Conservation (phyloP, 1,284 basidiomycete genomes). For the Sporisorium scitamineum region DNA sequence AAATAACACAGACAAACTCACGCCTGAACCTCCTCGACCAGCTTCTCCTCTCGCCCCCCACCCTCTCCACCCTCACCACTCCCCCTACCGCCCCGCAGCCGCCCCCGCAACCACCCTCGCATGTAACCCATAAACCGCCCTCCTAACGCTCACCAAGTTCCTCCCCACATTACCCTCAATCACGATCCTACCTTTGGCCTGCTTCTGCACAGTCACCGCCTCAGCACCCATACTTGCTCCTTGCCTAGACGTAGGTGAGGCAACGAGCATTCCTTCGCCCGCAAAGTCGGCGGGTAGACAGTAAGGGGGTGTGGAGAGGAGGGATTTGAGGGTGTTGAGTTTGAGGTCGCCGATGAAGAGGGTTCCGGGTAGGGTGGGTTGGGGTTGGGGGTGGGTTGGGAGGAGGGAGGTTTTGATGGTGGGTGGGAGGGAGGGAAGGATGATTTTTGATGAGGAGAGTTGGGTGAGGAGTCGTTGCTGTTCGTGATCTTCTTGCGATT, state of each 20-base stretch:
- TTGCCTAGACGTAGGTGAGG: slow-evolving; percentile 23
- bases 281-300: slow-evolving; percentile 67
- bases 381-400: background rate
- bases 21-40: background rate
- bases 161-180: slow-evolving; percentile 65
- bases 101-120: slow-evolving; percentile 45
- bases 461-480: background rate
- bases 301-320: slow-evolving; percentile 32
- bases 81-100: slow-evolving; percentile 1
- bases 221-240: slow-evolving; percentile 9
- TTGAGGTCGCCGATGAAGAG: slow-evolving; percentile 68
- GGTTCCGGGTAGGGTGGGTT: slow-evolving; percentile 37
- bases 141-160: slow-evolving; percentile 51
- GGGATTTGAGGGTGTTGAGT: slow-evolving; percentile 61
- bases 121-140: slow-evolving; percentile 61
- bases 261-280: slow-evolving; percentile 66
- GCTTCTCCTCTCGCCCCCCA: background rate
- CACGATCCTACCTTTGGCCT: slow-evolving; percentile 56
- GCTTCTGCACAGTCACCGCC: slow-evolving; percentile 61
- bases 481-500: background rate
- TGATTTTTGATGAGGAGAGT: background rate
- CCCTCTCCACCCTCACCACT: background rate
- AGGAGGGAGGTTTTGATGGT: slow-evolving; percentile 1
- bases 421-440: background rate
- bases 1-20: too few relatives aligned